phyloP scores from a whole-genome alignment of 208 protist species.

The Leishmania turanica region DNA sequence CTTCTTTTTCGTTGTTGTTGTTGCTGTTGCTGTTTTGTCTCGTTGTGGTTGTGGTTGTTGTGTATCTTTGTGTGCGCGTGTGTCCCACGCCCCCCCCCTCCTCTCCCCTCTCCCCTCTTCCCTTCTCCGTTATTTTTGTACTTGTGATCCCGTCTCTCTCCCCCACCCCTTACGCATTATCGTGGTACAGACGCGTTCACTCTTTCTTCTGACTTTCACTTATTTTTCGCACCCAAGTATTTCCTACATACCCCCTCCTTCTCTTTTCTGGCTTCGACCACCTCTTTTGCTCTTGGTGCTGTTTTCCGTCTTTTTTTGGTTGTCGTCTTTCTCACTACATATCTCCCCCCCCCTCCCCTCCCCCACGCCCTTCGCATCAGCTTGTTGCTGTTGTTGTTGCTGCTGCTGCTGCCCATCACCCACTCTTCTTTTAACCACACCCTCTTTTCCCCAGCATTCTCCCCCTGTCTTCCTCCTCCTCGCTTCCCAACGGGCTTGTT shows the following conservation, averaged over 20 bases:
- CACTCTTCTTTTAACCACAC: background rate
- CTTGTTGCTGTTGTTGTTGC: background rate
- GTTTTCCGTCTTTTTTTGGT: background rate
- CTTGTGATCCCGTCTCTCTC: background rate
- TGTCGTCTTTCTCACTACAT: background rate
- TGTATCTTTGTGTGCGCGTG: slow-evolving; percentile 1
- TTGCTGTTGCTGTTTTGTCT: background rate
- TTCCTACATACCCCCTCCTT: background rate
- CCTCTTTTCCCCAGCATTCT: background rate
- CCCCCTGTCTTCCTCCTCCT: background rate
- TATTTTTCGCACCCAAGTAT: background rate
- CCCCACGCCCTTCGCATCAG: background rate
- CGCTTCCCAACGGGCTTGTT: background rate
- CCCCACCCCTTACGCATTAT: background rate
- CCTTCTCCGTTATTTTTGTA: background rate
- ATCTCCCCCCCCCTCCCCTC: background rate
- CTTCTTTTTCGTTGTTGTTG: background rate
- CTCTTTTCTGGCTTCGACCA: background rate
- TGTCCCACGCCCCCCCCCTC: background rate
- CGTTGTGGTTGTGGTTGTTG: background rate
- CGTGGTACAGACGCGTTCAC: background rate
- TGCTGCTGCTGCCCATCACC: background rate
- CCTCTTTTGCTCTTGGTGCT: background rate
- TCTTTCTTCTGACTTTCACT: slow-evolving; percentile 6
- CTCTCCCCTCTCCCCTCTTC: no score